A percentile compares a stretch with the other conserved stretches of the same genome.
Conservation (phyloP, 352 stramenopile genomes). For the Globisporangium cystogenes region DNA sequence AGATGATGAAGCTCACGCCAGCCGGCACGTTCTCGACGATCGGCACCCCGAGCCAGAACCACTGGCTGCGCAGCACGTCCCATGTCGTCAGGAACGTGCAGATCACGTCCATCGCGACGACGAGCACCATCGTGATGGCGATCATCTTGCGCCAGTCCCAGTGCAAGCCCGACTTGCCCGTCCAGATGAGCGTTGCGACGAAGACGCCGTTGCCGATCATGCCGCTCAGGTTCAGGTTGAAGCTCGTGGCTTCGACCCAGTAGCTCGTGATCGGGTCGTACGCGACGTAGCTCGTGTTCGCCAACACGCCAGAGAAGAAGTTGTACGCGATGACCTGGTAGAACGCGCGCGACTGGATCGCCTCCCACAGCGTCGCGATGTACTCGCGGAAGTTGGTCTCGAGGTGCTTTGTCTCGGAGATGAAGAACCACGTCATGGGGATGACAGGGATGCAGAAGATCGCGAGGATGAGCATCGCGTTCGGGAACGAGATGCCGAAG, state of each 20-base stretch:
- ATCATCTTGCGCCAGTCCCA: slow-evolving; percentile 38
- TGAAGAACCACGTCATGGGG: slow-evolving; percentile 38
- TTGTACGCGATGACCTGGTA: slow-evolving; percentile 48
- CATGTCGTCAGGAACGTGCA: slow-evolving; percentile 29
- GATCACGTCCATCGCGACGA: slow-evolving; percentile 23
- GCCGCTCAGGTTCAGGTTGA: slow-evolving; percentile 25
- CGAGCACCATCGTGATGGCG: slow-evolving; percentile 16
- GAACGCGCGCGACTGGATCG: slow-evolving; percentile 32
- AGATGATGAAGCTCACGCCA: slow-evolving; percentile 30
- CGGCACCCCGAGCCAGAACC: too few relatives aligned
- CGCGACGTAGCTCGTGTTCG: slow-evolving; percentile 26
- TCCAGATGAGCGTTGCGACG: slow-evolving; percentile 24
- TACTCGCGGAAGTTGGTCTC: slow-evolving; percentile 30
- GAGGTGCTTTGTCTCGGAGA: slow-evolving; percentile 33
- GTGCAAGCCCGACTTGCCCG: slow-evolving; percentile 27
- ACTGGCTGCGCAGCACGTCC: slow-evolving; percentile 31
- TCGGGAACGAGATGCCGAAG: slow-evolving; percentile 31
- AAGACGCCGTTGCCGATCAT: slow-evolving; percentile 27
- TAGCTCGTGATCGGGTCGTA: slow-evolving; percentile 30
- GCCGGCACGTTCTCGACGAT: slow-evolving; percentile 27
- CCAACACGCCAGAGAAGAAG: too few relatives aligned
- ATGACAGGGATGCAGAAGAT: slow-evolving; percentile 27
- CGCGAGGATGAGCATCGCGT: slow-evolving; percentile 29
- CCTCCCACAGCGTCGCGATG: slow-evolving; percentile 24
- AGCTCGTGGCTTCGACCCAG: slow-evolving; percentile 26